Base-by-base conservation (phyloP, 345 rosid species). In the Camelina hispida region DNA sequence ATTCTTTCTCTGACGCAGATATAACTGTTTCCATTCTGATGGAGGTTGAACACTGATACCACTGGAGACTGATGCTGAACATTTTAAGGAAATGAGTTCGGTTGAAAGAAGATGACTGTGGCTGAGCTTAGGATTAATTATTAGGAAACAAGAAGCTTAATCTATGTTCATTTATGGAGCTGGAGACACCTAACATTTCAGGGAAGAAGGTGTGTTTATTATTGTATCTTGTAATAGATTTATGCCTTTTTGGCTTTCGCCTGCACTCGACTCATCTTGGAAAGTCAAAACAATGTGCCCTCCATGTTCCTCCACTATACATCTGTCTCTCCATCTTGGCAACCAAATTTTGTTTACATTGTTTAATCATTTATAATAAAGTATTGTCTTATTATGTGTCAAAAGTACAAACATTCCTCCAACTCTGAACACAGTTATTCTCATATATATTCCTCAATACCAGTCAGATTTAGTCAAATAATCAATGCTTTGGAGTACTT, bases 251-350 rank as follows among this genome's bases (percentile, higher is more conserved):
- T 43, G 77, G 56, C 55, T 53, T 63, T 52, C 35, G 55, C 69
- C 70, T 42, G 77, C 22, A 53, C 43, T 52, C 18, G 69, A 52
- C 44, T 72, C 50, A 28, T 72, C 38, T 37, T 71, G 43, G 38
- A 61, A 61, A 62, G 69, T 72, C 69, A 62, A 72, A 40, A 62
- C 70, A 44, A 42, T 63, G 77, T 73, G 77, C 37, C 34, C 30
- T 64, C 50, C 77, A 73, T 66, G 66, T 65, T 56, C 57, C 30
- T 16, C 20, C 32, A 5, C 8, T 72, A 62, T 6, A 48, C 38
- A 34, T 34, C 46, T 70, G 66, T 59, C 56, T 17, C 74, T 70
- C 38, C 50, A 25, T 71, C 75, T 48, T 32, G 17, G 67, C 48
- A 50, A 60, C 68, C 40, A 71, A 50, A n/a, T 61, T 40, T 62